phyloP scores from a whole-genome alignment of 1,284 basidiomycete genomes.

The Sanghuangporus weigelae region DNA sequence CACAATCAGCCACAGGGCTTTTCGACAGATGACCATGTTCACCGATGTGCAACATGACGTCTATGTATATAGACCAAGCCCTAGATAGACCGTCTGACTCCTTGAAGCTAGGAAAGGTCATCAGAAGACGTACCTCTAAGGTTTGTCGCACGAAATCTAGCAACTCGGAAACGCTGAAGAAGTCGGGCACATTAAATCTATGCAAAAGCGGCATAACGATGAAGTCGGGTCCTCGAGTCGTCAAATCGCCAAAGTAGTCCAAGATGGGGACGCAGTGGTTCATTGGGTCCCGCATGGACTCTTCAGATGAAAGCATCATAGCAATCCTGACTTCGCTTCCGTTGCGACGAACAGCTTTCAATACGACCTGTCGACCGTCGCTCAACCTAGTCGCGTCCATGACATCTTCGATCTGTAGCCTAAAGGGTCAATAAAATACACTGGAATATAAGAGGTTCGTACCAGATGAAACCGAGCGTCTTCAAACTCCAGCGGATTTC shows the following conservation, averaged over 20 bases:
- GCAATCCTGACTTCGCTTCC: constrained; percentile 23
- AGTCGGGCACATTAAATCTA: constrained; percentile 21
- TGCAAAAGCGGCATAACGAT: constrained; percentile 30
- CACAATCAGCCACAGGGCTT: neutral
- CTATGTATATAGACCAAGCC: constrained; percentile 25
- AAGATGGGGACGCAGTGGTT: constrained; percentile 32
- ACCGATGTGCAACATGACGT: constrained; percentile 24
- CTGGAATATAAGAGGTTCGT: neutral
- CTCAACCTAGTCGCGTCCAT: constrained; percentile 27
- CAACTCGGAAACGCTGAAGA: constrained; percentile 22
- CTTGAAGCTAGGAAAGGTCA: neutral
- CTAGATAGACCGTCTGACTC: constrained; percentile 9
- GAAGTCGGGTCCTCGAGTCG: constrained; percentile 13
- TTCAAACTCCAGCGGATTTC: constrained; percentile 15
- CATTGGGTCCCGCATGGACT: constrained; percentile 20
- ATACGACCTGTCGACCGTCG: constrained; percentile 24
- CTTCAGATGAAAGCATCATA: constrained; percentile 16
- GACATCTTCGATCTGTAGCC: constrained; percentile 11
- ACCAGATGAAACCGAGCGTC: constrained; percentile 18
- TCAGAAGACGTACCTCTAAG: constrained; percentile 22
- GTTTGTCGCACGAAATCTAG: constrained; percentile 27
- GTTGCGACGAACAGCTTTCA: constrained; percentile 22
- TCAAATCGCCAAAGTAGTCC: constrained; percentile 23
- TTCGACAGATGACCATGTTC: neutral
- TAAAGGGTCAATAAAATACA: neutral